Evolutionary conservation across 495 filamentous ascomycete species (phyloP), one percentile per base, ranked within the genome.

Genomic region (Podospora didyma): DNA sequence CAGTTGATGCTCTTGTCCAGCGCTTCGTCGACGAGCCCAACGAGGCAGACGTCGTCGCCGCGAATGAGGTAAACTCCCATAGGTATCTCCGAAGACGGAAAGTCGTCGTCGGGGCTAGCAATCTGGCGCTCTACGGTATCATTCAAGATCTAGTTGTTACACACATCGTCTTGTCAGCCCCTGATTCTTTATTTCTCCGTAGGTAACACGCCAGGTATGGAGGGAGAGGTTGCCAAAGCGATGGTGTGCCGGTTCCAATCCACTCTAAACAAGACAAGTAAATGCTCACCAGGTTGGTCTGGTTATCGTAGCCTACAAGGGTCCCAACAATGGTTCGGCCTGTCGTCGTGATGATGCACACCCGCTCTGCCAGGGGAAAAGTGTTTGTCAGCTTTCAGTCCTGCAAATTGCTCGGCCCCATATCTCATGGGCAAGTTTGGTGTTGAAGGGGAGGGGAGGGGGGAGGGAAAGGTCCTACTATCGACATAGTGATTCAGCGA

Each of bases 11-110:
- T 89, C 4, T 71, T 76, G 72, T 97, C 94, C 45, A 96, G 76
- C 58, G 88, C 80, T 69, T 96, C 93, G 71, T 97, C 90, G 16
- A 98, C 85, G 46, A 94, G 78, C 6, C 94, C 94, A 42, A 91
- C 90, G 16, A 94, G 72, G n/a, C 88, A 91, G 49, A 98, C 94
- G 68, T 92, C 96, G 62, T 97, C 95, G 17, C 94, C 94, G 58
- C 95, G 85, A 51, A 98, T 88, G 45, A 98, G 72, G 65, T 98
- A 97, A 14, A 97, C 74, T 0, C 94, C 94, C 66, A 96, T 86
- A 23, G 86, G 82, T 26, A 92, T 85, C 69, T 96, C 84, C 34
- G 84, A 82, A 56, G 89, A 95, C 0, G 86, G 82, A 58, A 96
- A 90, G 39, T 81, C 79, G 62, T 96, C 90, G 56, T 97, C 92